Evolutionary conservation across 257 asterid genomes (phyloP).

Genomic region (Solanum pinnatisectum): DNA sequence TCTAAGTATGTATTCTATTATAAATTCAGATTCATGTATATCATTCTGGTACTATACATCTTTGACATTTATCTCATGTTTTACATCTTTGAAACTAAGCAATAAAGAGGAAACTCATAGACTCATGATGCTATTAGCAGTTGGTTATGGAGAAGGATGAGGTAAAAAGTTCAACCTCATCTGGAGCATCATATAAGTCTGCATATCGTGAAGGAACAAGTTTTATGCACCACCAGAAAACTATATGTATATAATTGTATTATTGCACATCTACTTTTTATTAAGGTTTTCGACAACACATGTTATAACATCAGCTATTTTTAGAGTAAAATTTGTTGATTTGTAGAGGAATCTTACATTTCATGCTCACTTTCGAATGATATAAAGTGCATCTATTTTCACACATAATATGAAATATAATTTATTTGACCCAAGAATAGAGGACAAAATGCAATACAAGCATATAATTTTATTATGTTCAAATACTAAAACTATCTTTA

Average conservation of each 20-base stretch:
- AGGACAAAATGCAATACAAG: no score
- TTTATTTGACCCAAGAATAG: neutral
- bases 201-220: neutral
- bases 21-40: neutral
- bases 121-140: neutral
- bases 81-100: neutral
- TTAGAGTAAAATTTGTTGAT: neutral
- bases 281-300: no score
- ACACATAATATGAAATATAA: neutral
- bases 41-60: neutral
- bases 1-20: neutral
- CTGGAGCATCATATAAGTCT: neutral
- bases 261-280: no score
- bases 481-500: no score
- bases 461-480: no score
- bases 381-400: neutral
- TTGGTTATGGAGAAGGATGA: neutral
- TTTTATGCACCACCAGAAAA: no score
- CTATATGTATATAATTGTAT: no score
- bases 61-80: neutral
- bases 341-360: neutral
- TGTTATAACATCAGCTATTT: no score
- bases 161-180: neutral
- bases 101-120: neutral
- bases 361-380: neutral